These are phyloP conservation scores for Lactarius quietus DNA, from an alignment of 768 basidiomycete genomes.

Conservation along the genomic window DNA sequence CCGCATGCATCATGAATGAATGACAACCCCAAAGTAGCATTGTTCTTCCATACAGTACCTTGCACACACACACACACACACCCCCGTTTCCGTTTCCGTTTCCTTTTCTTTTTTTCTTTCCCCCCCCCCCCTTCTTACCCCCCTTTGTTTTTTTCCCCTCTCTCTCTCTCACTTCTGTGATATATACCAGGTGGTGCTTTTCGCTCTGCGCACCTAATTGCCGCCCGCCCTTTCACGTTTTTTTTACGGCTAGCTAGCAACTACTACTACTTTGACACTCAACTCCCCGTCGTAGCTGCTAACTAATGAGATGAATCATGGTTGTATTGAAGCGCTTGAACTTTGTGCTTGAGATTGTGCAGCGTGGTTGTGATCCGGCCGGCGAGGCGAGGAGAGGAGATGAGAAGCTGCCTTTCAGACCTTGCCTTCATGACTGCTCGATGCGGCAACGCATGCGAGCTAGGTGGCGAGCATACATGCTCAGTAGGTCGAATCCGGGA, in stretches of 20 bases:
- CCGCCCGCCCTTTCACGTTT: not conserved
- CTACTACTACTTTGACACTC: too few relatives aligned
- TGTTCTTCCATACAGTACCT: slow-evolving; percentile 19
- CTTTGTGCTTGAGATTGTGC: too few relatives aligned
- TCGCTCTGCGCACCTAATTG: not conserved
- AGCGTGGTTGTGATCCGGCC: too few relatives aligned
- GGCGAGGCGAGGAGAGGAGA: too few relatives aligned
- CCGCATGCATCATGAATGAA: slow-evolving; percentile 18
- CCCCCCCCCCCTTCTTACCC: not conserved
- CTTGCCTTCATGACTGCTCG: not conserved
- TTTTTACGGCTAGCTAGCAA: not conserved
- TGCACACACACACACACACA: too few relatives aligned
- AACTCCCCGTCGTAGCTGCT: too few relatives aligned
- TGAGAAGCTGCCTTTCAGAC: not conserved
- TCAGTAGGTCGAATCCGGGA: too few relatives aligned
- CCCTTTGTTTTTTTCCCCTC: not conserved
- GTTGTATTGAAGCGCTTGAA: too few relatives aligned
- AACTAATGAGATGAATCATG: too few relatives aligned
- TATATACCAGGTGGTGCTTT: slow-evolving; percentile 1
- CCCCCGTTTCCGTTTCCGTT: not conserved
- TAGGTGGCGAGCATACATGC: too few relatives aligned
- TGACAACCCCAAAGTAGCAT: not conserved
- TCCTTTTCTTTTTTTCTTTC: not conserved
- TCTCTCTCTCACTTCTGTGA: not conserved
- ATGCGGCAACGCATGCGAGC: too few relatives aligned